Percentiles rank a stretch among this genome's conserved stretches.
phyloP scores from a whole-genome alignment of 106 monocot genomes.

The Iris macrosiphon region DNA sequence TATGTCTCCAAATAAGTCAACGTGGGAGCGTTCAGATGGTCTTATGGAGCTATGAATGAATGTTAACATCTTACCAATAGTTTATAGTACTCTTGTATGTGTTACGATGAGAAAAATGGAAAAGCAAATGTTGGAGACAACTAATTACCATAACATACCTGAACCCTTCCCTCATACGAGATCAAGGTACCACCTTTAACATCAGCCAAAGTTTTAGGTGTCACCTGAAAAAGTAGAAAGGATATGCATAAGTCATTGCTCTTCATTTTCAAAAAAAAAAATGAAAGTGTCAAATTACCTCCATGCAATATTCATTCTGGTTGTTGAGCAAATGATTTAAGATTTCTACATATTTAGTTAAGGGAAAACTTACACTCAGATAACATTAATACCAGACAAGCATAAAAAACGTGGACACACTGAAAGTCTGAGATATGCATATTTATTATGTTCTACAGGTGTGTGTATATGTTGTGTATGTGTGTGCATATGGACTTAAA shows the following conservation, averaged over 20 bases:
- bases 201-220: slow-evolving; percentile 98
- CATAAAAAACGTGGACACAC: not conserved
- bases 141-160: slow-evolving; percentile 37
- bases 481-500: too few species aligned
- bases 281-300: slow-evolving; percentile 25
- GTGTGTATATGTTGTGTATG: too few species aligned
- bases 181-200: slow-evolving; percentile 99
- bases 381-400: too few species aligned
- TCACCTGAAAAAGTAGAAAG: slow-evolving; percentile 44
- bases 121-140: not conserved
- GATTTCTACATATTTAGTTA: slow-evolving; percentile 61
- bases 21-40: too few species aligned
- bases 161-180: slow-evolving; percentile 95
- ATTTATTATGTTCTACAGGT: too few species aligned
- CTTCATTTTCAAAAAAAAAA: not conserved
- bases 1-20: too few species aligned
- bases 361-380: slow-evolving; percentile 24
- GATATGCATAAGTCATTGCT: not conserved
- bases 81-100: too few species aligned
- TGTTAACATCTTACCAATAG: too few species aligned
- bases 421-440: too few species aligned
- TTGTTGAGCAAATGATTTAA: slow-evolving; percentile 82
- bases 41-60: too few species aligned
- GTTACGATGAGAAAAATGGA: too few species aligned
- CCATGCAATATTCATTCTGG: slow-evolving; percentile 96